A percentile compares a stretch with the other conserved stretches of the same genome.
Evolutionary conservation across 768 basidiomycete species (phyloP).

Genomic region (Suillus variegatus): DNA sequence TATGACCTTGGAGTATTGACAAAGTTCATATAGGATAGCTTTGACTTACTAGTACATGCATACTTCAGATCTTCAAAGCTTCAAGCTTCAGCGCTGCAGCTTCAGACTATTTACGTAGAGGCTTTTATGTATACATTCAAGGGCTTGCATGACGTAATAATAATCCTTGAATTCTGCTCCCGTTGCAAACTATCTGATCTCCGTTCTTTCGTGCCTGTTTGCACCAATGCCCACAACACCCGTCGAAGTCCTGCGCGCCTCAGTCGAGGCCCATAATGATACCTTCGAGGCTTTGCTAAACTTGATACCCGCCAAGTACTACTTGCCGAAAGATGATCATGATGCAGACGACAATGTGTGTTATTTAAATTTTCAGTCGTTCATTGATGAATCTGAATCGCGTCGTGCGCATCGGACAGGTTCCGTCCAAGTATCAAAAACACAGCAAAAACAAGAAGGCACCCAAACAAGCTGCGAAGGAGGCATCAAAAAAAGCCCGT

Average conservation of each 20-base stretch:
- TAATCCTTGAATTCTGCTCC: not conserved
- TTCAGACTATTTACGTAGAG: not conserved
- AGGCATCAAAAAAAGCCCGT: constrained; percentile 86
- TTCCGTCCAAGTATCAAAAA: constrained; percentile 65
- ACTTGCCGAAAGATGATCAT: constrained; percentile 43
- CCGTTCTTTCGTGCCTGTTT: not conserved
- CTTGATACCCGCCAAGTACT: constrained; percentile 90
- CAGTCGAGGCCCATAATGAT: constrained; percentile 71
- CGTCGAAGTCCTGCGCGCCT: constrained; percentile 47
- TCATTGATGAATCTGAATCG: not conserved
- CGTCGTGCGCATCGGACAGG: not conserved
- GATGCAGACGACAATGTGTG: constrained; percentile 16
- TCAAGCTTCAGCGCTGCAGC: no score
- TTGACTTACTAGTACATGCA: not conserved
- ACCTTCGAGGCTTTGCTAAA: constrained; percentile 81
- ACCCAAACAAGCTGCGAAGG: constrained; percentile 84
- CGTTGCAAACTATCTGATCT: not conserved
- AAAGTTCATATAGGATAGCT: not conserved
- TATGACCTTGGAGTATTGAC: not conserved
- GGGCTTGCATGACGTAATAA: constrained; percentile 2
- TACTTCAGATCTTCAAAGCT: not conserved
- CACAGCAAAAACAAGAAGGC: constrained; percentile 86
- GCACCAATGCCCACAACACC: constrained; percentile 49
- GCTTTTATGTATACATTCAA: not conserved
- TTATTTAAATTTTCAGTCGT: constrained; percentile 1